Conservation (phyloP, 371 early-diverging fungal genomes). For the Cokeromyces recurvatus region DNA sequence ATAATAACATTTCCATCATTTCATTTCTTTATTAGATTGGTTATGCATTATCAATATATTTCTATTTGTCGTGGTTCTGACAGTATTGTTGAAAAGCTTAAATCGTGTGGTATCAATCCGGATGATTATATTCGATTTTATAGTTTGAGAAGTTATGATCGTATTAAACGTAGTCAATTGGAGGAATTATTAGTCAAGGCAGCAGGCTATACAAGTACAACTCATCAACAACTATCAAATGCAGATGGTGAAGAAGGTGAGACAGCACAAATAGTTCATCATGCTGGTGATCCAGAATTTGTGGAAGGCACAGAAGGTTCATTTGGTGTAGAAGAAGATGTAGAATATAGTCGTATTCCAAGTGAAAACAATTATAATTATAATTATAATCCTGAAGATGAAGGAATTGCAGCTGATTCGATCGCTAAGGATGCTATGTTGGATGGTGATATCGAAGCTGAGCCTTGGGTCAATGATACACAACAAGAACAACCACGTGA, state of each 20-base stretch:
- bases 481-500: slow-evolving; percentile 16
- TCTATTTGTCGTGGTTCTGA: slow-evolving; percentile 69
- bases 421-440: slow-evolving; percentile 35
- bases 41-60: slow-evolving; percentile 74
- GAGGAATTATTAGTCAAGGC: slow-evolving; percentile 30
- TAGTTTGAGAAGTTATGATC: slow-evolving; percentile 66
- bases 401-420: slow-evolving; percentile 27
- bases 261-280: not conserved
- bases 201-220: slow-evolving; percentile 28
- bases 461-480: slow-evolving; percentile 34
- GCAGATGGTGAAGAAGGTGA: slow-evolving; percentile 12
- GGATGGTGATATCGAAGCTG: slow-evolving; percentile 27
- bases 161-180: slow-evolving; percentile 38
- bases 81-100: slow-evolving; percentile 55
- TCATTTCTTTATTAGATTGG: too few species aligned
- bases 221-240: slow-evolving; percentile 15
- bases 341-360: slow-evolving; percentile 19
- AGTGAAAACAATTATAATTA: slow-evolving; percentile 30
- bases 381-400: slow-evolving; percentile 18
- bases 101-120: slow-evolving; percentile 52
- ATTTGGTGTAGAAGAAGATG: slow-evolving; percentile 13
- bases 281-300: slow-evolving; percentile 34
- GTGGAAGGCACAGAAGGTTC: slow-evolving; percentile 25
- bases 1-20: too few species aligned
- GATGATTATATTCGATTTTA: slow-evolving; percentile 70